A percentile compares a stretch with the other conserved stretches of the same genome.
Evolutionary conservation across 495 filamentous ascomycete species (phyloP).

Genomic region (Cercophora sp.): DNA sequence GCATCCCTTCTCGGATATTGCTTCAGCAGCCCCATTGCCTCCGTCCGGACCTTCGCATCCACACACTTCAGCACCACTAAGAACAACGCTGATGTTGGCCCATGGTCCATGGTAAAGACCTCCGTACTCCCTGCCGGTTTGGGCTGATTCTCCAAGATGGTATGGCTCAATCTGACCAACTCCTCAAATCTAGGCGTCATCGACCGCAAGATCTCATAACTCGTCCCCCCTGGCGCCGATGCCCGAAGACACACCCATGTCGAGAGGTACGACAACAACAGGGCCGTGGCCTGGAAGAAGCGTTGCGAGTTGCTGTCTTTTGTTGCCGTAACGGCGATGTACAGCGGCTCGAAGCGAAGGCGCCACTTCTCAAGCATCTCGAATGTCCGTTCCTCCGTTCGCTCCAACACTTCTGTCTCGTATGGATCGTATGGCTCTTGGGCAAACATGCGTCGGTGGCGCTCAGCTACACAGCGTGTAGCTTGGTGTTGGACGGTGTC

Average conservation of each 20-base stretch:
- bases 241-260: constrained; percentile 11
- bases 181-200: constrained; percentile 18
- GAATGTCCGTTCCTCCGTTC: no score
- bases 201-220: background rate
- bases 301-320: background rate
- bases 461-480: background rate
- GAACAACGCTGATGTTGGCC: constrained; percentile 19
- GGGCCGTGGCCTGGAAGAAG: constrained; percentile 12
- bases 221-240: no score
- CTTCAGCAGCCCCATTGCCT: constrained; percentile 15
- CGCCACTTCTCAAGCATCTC: constrained; percentile 17
- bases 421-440: no score
- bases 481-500: constrained; percentile 20
- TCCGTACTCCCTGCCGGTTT: no score
- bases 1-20: constrained; percentile 18
- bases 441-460: background rate
- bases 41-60: constrained; percentile 10
- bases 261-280: constrained; percentile 20
- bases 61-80: constrained; percentile 17
- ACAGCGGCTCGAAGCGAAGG: constrained; percentile 15
- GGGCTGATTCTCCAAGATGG: constrained; percentile 16
- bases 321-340: background rate
- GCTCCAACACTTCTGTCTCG: no score
- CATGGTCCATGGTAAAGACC: constrained; percentile 24
- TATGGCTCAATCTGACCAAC: constrained; percentile 16